A percentile compares a stretch with the other conserved stretches of the same genome.
Conservation (phyloP, 441 rosid genomes). For the Bocquillonia castaneifolia region DNA sequence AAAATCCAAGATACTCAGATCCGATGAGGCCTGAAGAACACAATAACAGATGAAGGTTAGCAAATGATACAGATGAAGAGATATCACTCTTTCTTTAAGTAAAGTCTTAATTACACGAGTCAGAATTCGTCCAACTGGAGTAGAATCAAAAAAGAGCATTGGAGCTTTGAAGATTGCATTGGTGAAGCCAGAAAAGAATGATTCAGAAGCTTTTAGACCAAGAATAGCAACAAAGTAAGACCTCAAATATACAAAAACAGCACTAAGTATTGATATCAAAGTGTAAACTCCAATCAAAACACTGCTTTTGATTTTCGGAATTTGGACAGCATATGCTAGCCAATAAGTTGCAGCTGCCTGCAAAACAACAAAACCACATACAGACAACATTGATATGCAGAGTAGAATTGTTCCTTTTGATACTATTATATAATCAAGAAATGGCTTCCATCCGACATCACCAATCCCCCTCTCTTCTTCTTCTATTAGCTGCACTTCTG, state of each 20-base stretch:
- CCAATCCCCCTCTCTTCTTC: constrained; percentile 75
- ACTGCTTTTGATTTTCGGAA: constrained; percentile 41
- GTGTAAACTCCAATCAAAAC: constrained; percentile 66
- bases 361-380: constrained; percentile 47
- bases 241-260: constrained; percentile 45
- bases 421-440: constrained; percentile 57
- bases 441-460: constrained; percentile 65
- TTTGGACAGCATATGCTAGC: constrained; percentile 70
- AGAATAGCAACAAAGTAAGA: too few relatives aligned
- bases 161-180: constrained; percentile 28
- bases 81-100: too few relatives aligned
- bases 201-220: too few relatives aligned
- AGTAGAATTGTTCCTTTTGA: constrained; percentile 44
- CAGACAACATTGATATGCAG: constrained; percentile 33
- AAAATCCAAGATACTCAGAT: neutral
- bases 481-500: constrained; percentile 61
- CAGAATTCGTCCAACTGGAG: neutral
- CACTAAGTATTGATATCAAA: constrained; percentile 51
- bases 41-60: too few relatives aligned
- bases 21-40: neutral
- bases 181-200: too few relatives aligned
- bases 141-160: neutral
- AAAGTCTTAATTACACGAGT: too few relatives aligned
- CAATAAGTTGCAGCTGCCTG: constrained; percentile 85
- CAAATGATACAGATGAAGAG: neutral